Evolutionary conservation across 2,329 filamentous ascomycete species (phyloP).

Genomic region (Herpotrichia juniperi): DNA sequence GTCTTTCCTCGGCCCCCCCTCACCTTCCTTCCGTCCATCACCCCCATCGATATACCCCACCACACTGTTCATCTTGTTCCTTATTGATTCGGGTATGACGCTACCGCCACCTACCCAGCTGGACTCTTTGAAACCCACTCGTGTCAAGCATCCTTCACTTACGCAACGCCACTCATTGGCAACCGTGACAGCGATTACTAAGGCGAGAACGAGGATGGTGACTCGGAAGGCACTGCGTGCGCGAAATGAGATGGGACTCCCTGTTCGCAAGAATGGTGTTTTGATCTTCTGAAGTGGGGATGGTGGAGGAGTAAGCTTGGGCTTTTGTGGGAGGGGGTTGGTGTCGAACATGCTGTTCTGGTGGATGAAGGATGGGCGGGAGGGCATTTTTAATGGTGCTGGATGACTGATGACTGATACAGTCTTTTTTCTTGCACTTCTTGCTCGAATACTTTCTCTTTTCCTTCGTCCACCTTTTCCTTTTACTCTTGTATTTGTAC

Average conservation of each 20-base stretch:
- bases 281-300: conserved; percentile 5
- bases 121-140: conserved; percentile 8
- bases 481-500: too few species aligned
- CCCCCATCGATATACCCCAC: neutral
- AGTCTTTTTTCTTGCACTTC: too few species aligned
- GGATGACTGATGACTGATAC: too few species aligned
- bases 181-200: conserved; percentile 7
- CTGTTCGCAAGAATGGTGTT: neutral
- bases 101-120: conserved; percentile 5
- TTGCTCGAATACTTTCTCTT: too few species aligned
- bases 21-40: neutral
- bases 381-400: too few species aligned
- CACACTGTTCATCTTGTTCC: neutral
- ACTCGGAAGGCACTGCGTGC: conserved; percentile 3
- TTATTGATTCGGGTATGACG: neutral
- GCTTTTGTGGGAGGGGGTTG: too few species aligned
- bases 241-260: conserved; percentile 4
- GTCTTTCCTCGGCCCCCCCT: neutral
- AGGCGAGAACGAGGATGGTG: conserved; percentile 3
- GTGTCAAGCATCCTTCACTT: conserved; percentile 12
- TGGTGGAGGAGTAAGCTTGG: conserved; percentile 2
- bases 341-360: too few species aligned
- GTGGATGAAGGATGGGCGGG: too few species aligned
- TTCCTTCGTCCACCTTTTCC: too few species aligned
- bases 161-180: conserved; percentile 16